Percentiles rank a stretch among this genome's conserved stretches.
Conservation (phyloP, 371 early-diverging fungal genomes). For the Mortierella sp. region DNA sequence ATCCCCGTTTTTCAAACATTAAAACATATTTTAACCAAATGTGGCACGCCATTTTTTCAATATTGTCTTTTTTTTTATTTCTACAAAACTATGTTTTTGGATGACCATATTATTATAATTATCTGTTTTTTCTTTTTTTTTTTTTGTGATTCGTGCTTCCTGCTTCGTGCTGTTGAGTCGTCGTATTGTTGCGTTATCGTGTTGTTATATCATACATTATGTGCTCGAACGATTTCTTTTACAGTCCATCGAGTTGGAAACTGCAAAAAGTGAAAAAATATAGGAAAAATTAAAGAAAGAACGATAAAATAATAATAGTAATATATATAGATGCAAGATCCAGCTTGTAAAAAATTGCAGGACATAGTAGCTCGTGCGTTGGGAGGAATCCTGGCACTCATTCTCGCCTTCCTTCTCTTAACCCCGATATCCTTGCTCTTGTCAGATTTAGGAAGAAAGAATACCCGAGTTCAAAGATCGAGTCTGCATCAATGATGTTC, state of each 20-base stretch:
- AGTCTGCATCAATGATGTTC: constrained; percentile 37
- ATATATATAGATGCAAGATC: not conserved
- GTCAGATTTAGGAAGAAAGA: constrained; percentile 14
- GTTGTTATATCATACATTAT: constrained; percentile 2
- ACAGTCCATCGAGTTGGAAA: not conserved
- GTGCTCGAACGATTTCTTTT: not conserved
- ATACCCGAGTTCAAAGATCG: constrained; percentile 26
- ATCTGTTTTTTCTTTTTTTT: constrained; percentile 1
- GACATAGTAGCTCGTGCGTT: not conserved
- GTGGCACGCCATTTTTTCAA: no score
- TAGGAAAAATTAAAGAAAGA: not conserved
- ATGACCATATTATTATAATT: constrained; percentile 8
- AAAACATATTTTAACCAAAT: no score
- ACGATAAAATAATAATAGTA: not conserved
- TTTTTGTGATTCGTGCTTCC: not conserved
- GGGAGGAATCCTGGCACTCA: not conserved
- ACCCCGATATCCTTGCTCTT: no score
- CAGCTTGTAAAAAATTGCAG: not conserved
- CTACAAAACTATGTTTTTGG: not conserved
- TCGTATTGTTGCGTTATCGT: not conserved
- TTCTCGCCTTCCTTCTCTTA: no score
- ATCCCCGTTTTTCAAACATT: no score
- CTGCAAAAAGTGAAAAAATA: not conserved
- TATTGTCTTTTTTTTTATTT: not conserved
- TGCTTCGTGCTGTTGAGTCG: no score